These are phyloP conservation scores for Oidiodendron maius DNA, from an alignment of 495 filamentous ascomycete genomes.

Conservation along the genomic window DNA sequence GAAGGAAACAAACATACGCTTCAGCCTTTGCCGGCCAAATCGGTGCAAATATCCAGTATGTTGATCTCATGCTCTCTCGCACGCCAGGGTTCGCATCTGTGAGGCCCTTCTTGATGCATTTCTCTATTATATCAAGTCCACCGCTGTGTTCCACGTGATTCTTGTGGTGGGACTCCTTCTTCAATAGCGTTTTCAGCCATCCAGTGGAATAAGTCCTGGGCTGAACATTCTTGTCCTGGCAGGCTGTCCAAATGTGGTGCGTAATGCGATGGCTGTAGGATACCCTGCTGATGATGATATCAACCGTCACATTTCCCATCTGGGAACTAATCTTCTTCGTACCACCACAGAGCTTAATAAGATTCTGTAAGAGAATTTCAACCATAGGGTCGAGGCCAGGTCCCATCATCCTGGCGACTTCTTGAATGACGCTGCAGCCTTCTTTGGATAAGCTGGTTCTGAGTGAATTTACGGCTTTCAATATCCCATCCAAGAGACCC, in stretches of 20 bases:
- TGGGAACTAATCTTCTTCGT: slow-evolving; percentile 88
- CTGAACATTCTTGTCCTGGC: slow-evolving; percentile 87
- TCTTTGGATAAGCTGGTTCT: slow-evolving; percentile 84
- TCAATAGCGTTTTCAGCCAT: slow-evolving; percentile 80
- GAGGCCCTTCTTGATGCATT: slow-evolving; percentile 80
- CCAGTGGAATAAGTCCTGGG: slow-evolving; percentile 69
- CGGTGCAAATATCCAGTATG: slow-evolving; percentile 74
- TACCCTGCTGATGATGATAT: slow-evolving; percentile 67
- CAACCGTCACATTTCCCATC: slow-evolving; percentile 69
- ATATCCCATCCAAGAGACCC: slow-evolving; percentile 74
- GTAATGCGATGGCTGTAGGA: slow-evolving; percentile 74
- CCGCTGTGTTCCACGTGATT: slow-evolving; percentile 76
- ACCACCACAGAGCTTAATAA: slow-evolving; percentile 79
- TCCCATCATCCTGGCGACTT: slow-evolving; percentile 70
- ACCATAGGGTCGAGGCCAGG: slow-evolving; percentile 81
- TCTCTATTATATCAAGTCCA: slow-evolving; percentile 74
- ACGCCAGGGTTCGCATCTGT: slow-evolving; percentile 83
- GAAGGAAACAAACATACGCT: slow-evolving; percentile 40
- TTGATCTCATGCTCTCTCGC: slow-evolving; percentile 72
- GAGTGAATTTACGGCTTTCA: slow-evolving; percentile 81
- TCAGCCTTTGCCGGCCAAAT: slow-evolving; percentile 78
- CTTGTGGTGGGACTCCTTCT: slow-evolving; percentile 73
- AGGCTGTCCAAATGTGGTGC: slow-evolving; percentile 74
- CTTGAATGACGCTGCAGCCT: slow-evolving; percentile 79
- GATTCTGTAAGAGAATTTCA: slow-evolving; percentile 80